These are phyloP conservation scores for Aspergillus coremiiformis DNA, from an alignment of 495 filamentous ascomycete species.

Conservation along the genomic window DNA sequence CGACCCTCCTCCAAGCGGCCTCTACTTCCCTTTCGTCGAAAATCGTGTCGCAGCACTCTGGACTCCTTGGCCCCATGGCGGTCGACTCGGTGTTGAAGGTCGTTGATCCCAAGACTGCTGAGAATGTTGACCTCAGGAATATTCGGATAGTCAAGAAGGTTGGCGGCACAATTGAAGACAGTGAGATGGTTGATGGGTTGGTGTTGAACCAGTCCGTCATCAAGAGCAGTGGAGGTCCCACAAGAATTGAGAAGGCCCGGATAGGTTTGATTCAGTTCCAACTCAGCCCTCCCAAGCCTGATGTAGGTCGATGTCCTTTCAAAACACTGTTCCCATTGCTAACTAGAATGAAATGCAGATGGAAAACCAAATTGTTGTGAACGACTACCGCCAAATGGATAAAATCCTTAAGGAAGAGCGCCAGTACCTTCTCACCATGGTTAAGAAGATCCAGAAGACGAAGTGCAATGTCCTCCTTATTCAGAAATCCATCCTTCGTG, in stretches of 20 bases:
- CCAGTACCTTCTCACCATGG: constrained; percentile 94
- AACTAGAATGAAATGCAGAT: constrained; percentile 49
- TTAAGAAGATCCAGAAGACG: constrained; percentile 99
- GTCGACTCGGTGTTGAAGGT: constrained; percentile 93
- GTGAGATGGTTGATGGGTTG: constrained; percentile 91
- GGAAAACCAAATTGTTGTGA: constrained; percentile 98
- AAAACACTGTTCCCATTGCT: constrained; percentile 1
- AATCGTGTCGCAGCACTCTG: constrained; percentile 94
- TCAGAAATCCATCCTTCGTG: constrained; percentile 95
- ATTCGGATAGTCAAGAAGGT: constrained; percentile 97
- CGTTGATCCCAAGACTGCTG: constrained; percentile 88
- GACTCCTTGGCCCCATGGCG: constrained; percentile 87
- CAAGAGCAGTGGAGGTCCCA: constrained; percentile 86
- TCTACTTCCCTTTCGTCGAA: constrained; percentile 97
- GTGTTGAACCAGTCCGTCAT: constrained; percentile 88
- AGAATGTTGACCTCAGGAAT: constrained; percentile 93
- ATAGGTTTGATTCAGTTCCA: constrained; percentile 99
- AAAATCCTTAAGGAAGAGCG: constrained; percentile 99
- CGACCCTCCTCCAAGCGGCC: constrained; percentile 88
- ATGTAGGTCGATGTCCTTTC: constrained; percentile 51
- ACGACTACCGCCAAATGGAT: constrained; percentile 99
- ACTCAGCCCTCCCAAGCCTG: constrained; percentile 93
- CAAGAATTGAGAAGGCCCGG: constrained; percentile 91
- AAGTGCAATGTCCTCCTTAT: constrained; percentile 99
- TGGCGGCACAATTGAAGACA: constrained; percentile 96